Evolutionary conservation across 192 early-diverging fungal genomes (phyloP).

Genomic region (Gryganskiella cystojenkinii): DNA sequence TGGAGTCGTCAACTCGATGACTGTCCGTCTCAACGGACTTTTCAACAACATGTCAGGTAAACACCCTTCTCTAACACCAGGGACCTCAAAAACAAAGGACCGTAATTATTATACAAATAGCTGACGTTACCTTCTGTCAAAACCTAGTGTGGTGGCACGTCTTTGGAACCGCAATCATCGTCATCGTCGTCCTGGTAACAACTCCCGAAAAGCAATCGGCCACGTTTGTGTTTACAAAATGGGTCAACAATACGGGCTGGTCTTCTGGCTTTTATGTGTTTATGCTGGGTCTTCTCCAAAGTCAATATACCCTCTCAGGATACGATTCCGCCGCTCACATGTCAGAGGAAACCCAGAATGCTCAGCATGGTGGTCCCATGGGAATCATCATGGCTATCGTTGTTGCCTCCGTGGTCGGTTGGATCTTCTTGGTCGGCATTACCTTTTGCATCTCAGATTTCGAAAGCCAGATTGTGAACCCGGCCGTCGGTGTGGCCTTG

Average conservation of each 20-base stretch:
- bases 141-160: slow-evolving; percentile 49
- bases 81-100: too few species aligned
- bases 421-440: slow-evolving; percentile 54
- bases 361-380: slow-evolving; percentile 53
- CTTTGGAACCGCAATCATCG: slow-evolving; percentile 52
- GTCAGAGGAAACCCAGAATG: slow-evolving; percentile 62
- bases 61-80: too few species aligned
- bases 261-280: slow-evolving; percentile 51
- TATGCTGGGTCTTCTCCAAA: slow-evolving; percentile 55
- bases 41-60: slow-evolving; percentile 60
- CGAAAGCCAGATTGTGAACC: slow-evolving; percentile 47
- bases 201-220: slow-evolving; percentile 47
- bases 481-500: slow-evolving; percentile 46
- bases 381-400: slow-evolving; percentile 56
- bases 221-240: slow-evolving; percentile 56
- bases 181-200: slow-evolving; percentile 54
- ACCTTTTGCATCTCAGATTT: slow-evolving; percentile 50
- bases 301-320: slow-evolving; percentile 63
- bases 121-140: too few species aligned
- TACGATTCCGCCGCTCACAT: slow-evolving; percentile 50
- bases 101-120: too few species aligned
- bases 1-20: slow-evolving; percentile 58
- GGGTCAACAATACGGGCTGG: slow-evolving; percentile 62
- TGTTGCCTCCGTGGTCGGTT: slow-evolving; percentile 49
- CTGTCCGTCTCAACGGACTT: slow-evolving; percentile 48